Percentiles rank a stretch among this genome's conserved stretches.
Conservation (phyloP, 371 early-diverging fungal species). For the Apophysomyces trapeziformis region DNA sequence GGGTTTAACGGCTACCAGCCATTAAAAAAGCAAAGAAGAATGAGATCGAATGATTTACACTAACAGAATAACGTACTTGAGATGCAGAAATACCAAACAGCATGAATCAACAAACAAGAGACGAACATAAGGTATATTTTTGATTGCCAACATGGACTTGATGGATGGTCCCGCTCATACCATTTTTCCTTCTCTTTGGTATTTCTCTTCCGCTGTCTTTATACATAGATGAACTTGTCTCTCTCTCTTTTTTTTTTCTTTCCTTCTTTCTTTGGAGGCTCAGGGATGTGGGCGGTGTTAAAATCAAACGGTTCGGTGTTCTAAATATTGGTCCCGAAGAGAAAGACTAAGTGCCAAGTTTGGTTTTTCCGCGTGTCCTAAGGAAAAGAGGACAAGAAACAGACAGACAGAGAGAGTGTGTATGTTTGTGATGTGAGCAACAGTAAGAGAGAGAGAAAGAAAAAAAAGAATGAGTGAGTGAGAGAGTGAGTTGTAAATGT, state of each 20-base stretch:
- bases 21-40: background rate
- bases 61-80: background rate
- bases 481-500: too few species aligned
- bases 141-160: too few species aligned
- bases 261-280: background rate
- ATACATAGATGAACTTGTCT: background rate
- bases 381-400: background rate
- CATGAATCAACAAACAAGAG: too few species aligned
- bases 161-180: too few species aligned
- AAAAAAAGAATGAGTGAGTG: too few species aligned
- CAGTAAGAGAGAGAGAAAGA: too few species aligned
- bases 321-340: conserved; percentile 5
- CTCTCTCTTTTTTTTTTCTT: background rate
- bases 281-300: conserved; percentile 12
- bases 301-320: conserved; percentile 5
- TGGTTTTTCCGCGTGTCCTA: conserved; percentile 7
- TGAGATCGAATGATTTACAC: background rate
- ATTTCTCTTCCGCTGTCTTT: background rate
- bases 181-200: background rate
- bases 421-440: too few species aligned
- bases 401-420: too few species aligned
- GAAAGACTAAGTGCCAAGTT: background rate
- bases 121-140: too few species aligned
- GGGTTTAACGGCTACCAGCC: background rate
- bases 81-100: too few species aligned